Percentiles rank a stretch among this genome's conserved stretches.
Conservation (phyloP, 2,329 filamentous ascomycete species). For the Aspergillus jensenii region DNA sequence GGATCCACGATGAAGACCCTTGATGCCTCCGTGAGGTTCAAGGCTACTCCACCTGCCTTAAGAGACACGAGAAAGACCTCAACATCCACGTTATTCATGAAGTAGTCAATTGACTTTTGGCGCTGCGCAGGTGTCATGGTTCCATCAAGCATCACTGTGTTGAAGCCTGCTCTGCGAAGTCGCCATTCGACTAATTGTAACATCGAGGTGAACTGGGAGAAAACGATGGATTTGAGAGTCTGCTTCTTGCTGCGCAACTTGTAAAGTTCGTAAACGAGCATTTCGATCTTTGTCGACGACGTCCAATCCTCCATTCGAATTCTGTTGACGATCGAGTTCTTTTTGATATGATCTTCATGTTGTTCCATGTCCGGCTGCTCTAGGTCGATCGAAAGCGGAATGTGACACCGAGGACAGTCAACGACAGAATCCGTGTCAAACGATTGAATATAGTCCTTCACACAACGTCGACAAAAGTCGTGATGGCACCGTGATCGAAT, state of each 20-base stretch:
- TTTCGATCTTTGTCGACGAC: constrained; percentile 95
- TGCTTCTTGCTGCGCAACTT: constrained; percentile 88
- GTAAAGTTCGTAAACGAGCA: constrained; percentile 91
- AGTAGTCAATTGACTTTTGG: constrained; percentile 90
- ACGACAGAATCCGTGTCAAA: constrained; percentile 62
- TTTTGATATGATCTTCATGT: constrained; percentile 82
- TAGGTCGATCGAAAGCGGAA: constrained; percentile 82
- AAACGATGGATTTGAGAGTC: constrained; percentile 95
- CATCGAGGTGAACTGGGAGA: constrained; percentile 97
- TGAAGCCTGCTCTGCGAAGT: constrained; percentile 92
- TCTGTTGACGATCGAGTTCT: constrained; percentile 95
- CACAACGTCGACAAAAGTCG: constrained; percentile 83
- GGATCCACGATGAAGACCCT: constrained; percentile 95
- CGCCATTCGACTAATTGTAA: constrained; percentile 96
- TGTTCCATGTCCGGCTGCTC: constrained; percentile 96
- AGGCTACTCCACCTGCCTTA: constrained; percentile 91
- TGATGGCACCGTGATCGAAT: constrained; percentile 90
- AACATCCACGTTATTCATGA: constrained; percentile 92
- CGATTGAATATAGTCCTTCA: constrained; percentile 75
- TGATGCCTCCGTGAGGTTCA: constrained; percentile 93
- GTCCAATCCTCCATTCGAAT: constrained; percentile 99
- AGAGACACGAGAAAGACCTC: constrained; percentile 96
- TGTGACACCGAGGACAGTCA: constrained; percentile 85
- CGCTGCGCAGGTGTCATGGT: constrained; percentile 95
- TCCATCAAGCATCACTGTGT: constrained; percentile 96